phyloP scores from a whole-genome alignment of 345 rosid species.

The Nasturtium officinale region DNA sequence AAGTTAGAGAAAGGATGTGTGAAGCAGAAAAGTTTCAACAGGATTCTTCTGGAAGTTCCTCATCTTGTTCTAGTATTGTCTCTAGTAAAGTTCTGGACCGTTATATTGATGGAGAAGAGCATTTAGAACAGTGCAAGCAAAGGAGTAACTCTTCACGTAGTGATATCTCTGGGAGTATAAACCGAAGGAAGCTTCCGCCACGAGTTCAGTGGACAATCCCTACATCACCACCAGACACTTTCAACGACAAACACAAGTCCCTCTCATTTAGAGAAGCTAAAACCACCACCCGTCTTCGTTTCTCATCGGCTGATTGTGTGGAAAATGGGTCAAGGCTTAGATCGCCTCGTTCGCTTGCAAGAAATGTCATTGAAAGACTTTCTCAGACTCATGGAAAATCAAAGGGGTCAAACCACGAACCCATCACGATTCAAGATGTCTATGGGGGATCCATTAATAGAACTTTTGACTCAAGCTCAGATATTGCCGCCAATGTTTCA shows the following conservation, averaged over 20 bases:
- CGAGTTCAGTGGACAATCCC: conserved; percentile 64
- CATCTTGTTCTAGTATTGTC: conserved; percentile 67
- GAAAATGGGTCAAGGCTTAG: conserved; percentile 68
- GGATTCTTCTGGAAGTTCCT: conserved; percentile 71
- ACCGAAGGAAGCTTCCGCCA: conserved; percentile 66
- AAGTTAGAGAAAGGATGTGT: conserved; percentile 52
- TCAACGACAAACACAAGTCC: conserved; percentile 58
- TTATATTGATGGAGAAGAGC: conserved; percentile 93
- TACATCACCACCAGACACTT: conserved; percentile 60
- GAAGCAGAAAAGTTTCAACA: conserved; percentile 48
- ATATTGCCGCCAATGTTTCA: conserved; percentile 49
- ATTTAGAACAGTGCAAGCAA: conserved; percentile 57
- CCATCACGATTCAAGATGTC: conserved; percentile 82
- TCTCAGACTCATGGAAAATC: conserved; percentile 60
- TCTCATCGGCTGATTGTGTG: conserved; percentile 61
- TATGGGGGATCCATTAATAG: conserved; percentile 59
- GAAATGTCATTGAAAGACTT: conserved; percentile 83
- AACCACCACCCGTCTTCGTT: conserved; percentile 50
- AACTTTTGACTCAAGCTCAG: conserved; percentile 50
- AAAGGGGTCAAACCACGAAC: conserved; percentile 54
- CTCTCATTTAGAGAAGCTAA: conserved; percentile 75
- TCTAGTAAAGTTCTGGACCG: conserved; percentile 86
- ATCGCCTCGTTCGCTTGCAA: conserved; percentile 84
- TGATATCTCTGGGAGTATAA: conserved; percentile 48
- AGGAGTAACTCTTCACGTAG: conserved; percentile 50